These are phyloP conservation scores for Gelatoporia subvermispora DNA, from an alignment of 768 basidiomycete genomes.

Conservation along the genomic window DNA sequence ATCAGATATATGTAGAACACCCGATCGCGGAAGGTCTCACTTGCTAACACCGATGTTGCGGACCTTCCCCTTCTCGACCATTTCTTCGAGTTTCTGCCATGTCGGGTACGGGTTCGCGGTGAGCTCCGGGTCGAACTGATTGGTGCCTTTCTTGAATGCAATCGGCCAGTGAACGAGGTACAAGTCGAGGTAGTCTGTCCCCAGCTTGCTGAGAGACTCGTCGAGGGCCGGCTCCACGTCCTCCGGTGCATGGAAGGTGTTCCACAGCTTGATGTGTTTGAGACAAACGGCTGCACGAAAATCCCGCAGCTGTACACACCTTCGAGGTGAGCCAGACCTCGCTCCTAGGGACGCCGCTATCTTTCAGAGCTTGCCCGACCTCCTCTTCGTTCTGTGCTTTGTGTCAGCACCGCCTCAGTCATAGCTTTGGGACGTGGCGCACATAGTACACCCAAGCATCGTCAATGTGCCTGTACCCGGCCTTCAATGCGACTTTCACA, in stretches of 20 bases:
- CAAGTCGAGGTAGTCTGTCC: conserved; percentile 70
- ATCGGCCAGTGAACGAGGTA: conserved; percentile 82
- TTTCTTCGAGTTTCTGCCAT: conserved; percentile 75
- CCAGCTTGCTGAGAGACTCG: conserved; percentile 56
- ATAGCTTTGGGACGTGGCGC: conserved; percentile 8
- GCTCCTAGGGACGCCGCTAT: conserved; percentile 55
- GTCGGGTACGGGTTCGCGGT: conserved; percentile 72
- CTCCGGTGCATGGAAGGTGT: conserved; percentile 68
- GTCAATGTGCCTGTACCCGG: conserved; percentile 70
- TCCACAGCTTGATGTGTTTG: conserved; percentile 53
- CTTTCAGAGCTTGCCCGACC: conserved; percentile 57
- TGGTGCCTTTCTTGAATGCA: conserved; percentile 55
- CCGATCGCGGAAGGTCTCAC: conserved; percentile 28
- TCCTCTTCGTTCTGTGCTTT: conserved; percentile 61
- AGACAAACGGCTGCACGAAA: background rate
- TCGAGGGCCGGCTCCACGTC: conserved; percentile 66
- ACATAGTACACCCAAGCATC: conserved; percentile 69
- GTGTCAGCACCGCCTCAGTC: background rate
- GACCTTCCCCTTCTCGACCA: conserved; percentile 72
- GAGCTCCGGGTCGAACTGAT: conserved; percentile 47
- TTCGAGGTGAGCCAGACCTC: conserved; percentile 67
- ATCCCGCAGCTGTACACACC: conserved; percentile 20
- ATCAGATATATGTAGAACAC: background rate
- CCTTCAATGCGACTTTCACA: conserved; percentile 58
- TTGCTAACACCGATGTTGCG: conserved; percentile 84